phyloP scores from a whole-genome alignment of 805 yeast species.

The Candida oleophila region DNA sequence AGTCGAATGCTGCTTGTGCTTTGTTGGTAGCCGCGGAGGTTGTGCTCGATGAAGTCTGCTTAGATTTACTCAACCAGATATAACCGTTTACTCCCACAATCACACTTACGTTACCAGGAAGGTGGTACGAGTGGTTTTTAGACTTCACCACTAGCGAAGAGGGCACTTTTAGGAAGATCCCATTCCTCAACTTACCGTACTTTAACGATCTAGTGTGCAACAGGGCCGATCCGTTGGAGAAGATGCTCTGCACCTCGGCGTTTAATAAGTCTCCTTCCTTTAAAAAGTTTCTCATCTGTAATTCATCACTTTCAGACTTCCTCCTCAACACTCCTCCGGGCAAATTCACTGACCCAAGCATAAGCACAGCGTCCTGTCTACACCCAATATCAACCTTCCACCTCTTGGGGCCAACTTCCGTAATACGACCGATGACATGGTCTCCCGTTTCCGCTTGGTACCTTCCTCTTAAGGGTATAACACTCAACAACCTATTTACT shows the following conservation, averaged over 20 bases:
- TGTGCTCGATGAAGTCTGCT: slow-evolving; percentile 12
- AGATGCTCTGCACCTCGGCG: slow-evolving; percentile 92
- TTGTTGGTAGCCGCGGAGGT: slow-evolving; percentile 26
- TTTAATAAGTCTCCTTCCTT: slow-evolving; percentile 95
- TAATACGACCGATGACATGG: slow-evolving; percentile 88
- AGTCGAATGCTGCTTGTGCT: slow-evolving; percentile 39
- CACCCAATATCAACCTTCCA: slow-evolving; percentile 98
- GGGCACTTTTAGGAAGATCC: slow-evolving; percentile 78
- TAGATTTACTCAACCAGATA: slow-evolving; percentile 83
- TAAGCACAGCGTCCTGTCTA: slow-evolving; percentile 86
- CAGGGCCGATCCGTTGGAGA: slow-evolving; percentile 87
- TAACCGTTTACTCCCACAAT: slow-evolving; percentile 94
- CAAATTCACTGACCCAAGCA: slow-evolving; percentile 92
- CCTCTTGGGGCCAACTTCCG: slow-evolving; percentile 89
- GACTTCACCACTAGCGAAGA: slow-evolving; percentile 79
- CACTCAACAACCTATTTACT: slow-evolving; percentile 84
- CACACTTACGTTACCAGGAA: slow-evolving; percentile 93
- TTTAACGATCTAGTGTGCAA: slow-evolving; percentile 93
- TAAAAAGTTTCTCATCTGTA: slow-evolving; percentile 90
- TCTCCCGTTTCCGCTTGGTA: slow-evolving; percentile 96
- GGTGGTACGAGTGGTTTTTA: slow-evolving; percentile 79
- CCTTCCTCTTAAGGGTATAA: slow-evolving; percentile 80
- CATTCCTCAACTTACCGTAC: slow-evolving; percentile 93
- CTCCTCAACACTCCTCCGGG: slow-evolving; percentile 97
- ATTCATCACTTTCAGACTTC: slow-evolving; percentile 91